Base-by-base conservation (phyloP, 2,329 filamentous ascomycete species). In the Colletotrichum zoysiae region DNA sequence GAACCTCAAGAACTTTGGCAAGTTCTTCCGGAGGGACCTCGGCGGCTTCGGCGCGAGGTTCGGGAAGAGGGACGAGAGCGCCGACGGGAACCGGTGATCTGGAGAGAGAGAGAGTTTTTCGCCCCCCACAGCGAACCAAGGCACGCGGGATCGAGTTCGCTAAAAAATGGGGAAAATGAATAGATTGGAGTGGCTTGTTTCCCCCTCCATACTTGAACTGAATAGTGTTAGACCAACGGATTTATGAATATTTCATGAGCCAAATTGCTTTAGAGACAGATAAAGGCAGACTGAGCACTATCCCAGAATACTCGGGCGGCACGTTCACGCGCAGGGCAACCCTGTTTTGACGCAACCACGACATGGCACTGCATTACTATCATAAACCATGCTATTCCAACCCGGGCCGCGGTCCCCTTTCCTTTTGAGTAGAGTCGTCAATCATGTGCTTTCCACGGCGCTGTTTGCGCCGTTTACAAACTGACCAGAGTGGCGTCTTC, bases 1-100 rank as follows among this genome's bases (percentile, higher is more conserved):
- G 82, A 98, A 98, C 81, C 80, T 98, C 82, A 95, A 94, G 84
- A 97, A 94, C 80, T 93, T 99, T 82, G 95, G 95, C 33, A 98
- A 97, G 82, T 98, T 98, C 83, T 98, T 98, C 85, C 91, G 92
- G 74, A 86, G 95, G 74, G 95, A 98, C 84, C 91, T 95, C 74
- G 93, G 93, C 40, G 90, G 91, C 2, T 88, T 95, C 74, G 92
- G 93, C 2, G 89, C 89, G 14, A 84, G 92, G 75, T 95, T 95
- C 80, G 93, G 92, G 58, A 91, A 89, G 82, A 82, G 88, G 63
- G 87, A 88, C 67, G 82, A 82, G 1, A 85, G 84, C 63, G 73
- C 80, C 42, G 76, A 75, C 23, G 64, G 62, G 40, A 63, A 77
- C 61, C 74, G 76, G 50, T 78, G 63, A 73, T 64, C n/a, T 20